Conservation (phyloP, 148 eudicot genomes). For the Simmondsia chinensis region DNA sequence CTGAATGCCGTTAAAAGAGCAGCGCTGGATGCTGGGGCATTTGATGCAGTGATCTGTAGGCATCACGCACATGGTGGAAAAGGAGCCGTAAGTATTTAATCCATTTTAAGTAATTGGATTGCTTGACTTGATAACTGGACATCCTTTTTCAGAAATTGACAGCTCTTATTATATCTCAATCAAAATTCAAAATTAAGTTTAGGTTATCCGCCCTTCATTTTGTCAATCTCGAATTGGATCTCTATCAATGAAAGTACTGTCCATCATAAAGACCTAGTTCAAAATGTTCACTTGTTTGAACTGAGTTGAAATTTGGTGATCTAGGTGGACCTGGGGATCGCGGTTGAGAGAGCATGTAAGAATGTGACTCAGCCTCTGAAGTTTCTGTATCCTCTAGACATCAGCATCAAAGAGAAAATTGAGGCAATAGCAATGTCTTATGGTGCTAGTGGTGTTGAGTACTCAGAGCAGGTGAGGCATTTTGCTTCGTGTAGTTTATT, state of each 20-base stretch:
- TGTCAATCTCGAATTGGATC: background rate
- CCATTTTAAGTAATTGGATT: no score
- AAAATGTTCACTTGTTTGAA: background rate
- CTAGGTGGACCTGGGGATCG: constrained; percentile 90
- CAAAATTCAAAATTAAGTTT: no score
- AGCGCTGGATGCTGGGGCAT: constrained; percentile 84
- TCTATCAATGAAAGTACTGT: no score
- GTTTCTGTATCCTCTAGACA: constrained; percentile 85
- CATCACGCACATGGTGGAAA: constrained; percentile 99
- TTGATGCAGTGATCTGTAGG: constrained; percentile 92
- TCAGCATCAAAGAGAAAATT: constrained; percentile 91
- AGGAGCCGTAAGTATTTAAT: constrained; percentile 81
- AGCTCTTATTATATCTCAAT: no score
- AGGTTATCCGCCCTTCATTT: no score
- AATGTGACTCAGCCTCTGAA: constrained; percentile 56
- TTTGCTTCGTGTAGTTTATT: no score
- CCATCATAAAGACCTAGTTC: no score
- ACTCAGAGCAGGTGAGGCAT: constrained; percentile 70
- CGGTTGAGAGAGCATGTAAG: constrained; percentile 96
- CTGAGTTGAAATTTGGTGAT: background rate
- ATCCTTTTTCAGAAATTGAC: no score
- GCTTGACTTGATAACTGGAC: no score
- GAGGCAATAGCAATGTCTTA: constrained; percentile 95
- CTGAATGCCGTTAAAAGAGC: constrained; percentile 71
- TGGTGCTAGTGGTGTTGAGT: constrained; percentile 96